Base-by-base conservation (phyloP, 805 yeast species). In the Helenozyma rhizophorensis region DNA sequence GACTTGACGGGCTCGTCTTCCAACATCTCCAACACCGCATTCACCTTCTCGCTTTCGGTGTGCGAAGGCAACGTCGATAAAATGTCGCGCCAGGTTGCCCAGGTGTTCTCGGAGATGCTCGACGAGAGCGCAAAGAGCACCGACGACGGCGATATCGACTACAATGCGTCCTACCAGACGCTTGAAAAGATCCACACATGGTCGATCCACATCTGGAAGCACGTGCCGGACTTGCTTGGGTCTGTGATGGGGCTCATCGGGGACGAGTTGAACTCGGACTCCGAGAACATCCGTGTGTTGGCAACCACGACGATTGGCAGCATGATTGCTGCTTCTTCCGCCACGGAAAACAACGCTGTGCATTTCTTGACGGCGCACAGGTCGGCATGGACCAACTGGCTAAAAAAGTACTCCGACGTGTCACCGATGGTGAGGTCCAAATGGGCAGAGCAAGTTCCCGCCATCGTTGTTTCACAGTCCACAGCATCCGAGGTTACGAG, bases 191-290 rank as follows among this genome's bases (percentile, higher is more conserved):
- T 84, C 3, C 95, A 87, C 49, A 67, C 56, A 9, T 58, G 86
- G 21, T 61, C 80, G 0, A 59, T 79, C 2, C 80, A 80, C 39
- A 61, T 88, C 2, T 89, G 96, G 96, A 74, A 68, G 45, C 69
- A 74, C 32, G 79, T 78, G 0, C 96, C 96, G 0, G 93, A 83
- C 28, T 60, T 84, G 14, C 63, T 85, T 9, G 69, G 74, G 3
- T 76, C 93, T 1, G 82, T 83, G 0, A 75, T 84, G 68, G 93
- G 95, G 0, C 71, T 85, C 32, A 62, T 88, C 4, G 85, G 84
- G 43, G 87, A 84, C 47, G 95, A 88, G 44, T 60, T 88, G 25
- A 77, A 76, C 37, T 86, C 95, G 0, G 84, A 81, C 25, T 74
- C 78, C 43, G 77, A 74, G 19, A 55, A 65, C 11, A 65, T 83